Evolutionary conservation across 176 grass and related monocot species (phyloP).

Genomic region (sorghum (Sorghum bicolor)): DNA sequence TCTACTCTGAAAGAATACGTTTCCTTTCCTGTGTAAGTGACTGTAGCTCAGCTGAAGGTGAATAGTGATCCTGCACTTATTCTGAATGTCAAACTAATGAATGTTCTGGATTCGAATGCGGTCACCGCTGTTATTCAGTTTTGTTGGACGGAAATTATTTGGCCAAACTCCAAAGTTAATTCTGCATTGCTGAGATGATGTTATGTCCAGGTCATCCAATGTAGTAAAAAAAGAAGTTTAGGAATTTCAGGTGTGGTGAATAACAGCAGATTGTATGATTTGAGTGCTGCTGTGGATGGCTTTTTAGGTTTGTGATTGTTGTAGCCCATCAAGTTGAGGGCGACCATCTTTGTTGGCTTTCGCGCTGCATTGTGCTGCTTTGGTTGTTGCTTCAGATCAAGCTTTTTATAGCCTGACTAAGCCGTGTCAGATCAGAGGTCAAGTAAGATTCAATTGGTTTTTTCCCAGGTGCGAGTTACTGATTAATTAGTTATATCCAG

Average conservation of each 20-base stretch:
- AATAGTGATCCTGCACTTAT: background rate
- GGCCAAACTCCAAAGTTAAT: background rate
- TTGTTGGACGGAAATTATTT: background rate
- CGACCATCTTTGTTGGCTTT: background rate
- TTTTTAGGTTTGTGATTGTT: background rate
- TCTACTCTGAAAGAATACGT: background rate
- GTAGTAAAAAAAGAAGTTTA: background rate
- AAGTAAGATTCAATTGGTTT: no score
- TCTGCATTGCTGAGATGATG: background rate
- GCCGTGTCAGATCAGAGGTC: no score
- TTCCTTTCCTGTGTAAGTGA: background rate
- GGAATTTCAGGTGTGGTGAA: background rate
- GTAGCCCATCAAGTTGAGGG: background rate
- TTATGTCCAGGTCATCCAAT: no score
- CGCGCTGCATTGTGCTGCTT: background rate
- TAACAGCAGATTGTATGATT: background rate
- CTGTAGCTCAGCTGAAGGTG: background rate
- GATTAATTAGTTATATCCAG: no score
- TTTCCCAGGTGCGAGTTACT: no score
- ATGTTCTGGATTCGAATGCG: background rate
- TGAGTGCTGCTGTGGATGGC: background rate
- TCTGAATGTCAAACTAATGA: background rate
- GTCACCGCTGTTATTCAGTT: background rate
- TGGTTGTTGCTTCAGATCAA: background rate
- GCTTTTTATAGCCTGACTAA: background rate